Conservation (phyloP, 2,329 filamentous ascomycete genomes). For the Pyrenophora graminea region DNA sequence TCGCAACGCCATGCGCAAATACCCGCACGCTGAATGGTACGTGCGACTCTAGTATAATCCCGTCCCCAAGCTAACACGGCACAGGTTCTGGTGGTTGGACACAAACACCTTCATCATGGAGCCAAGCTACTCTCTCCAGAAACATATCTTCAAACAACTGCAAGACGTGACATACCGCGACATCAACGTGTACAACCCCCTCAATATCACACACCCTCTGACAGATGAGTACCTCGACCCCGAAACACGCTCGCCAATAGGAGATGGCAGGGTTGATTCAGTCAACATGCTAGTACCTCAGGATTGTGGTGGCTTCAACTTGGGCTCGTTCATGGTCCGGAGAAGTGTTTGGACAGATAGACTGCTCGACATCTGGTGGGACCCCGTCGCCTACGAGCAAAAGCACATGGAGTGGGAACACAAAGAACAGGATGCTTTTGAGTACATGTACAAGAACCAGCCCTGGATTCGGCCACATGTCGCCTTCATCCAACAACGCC, state of each 20-base stretch:
- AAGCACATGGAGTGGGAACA: constrained; percentile 99
- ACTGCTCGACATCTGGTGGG: constrained; percentile 96
- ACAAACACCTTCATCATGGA: constrained; percentile 99
- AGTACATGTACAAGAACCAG: constrained; percentile 87
- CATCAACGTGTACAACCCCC: constrained; percentile 93
- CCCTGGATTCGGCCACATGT: constrained; percentile 90
- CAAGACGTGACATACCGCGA: constrained; percentile 81
- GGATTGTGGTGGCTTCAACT: constrained; percentile 94
- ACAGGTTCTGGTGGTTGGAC: constrained; percentile 99
- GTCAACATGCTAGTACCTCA: constrained; percentile 89
- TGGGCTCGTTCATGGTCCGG: constrained; percentile 91
- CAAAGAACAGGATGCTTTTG: constrained; percentile 95
- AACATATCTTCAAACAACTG: constrained; percentile 85
- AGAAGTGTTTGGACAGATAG: constrained; percentile 88
- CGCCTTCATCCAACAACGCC: constrained; percentile 86
- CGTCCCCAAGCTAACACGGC: constrained; percentile 30
- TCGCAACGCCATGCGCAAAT: constrained; percentile 85
- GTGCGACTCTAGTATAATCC: constrained; percentile 35
- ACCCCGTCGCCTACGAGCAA: constrained; percentile 95
- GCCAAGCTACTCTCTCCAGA: constrained; percentile 83
- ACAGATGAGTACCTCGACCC: constrained; percentile 75
- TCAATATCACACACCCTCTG: constrained; percentile 88
- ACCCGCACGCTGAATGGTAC: constrained; percentile 95
- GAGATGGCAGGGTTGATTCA: constrained; percentile 76
- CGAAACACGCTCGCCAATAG: constrained; percentile 70